A percentile compares a stretch with the other conserved stretches of the same genome.
Evolutionary conservation across 140 eudicot species (phyloP).

Genomic region (Anethum foeniculum): DNA sequence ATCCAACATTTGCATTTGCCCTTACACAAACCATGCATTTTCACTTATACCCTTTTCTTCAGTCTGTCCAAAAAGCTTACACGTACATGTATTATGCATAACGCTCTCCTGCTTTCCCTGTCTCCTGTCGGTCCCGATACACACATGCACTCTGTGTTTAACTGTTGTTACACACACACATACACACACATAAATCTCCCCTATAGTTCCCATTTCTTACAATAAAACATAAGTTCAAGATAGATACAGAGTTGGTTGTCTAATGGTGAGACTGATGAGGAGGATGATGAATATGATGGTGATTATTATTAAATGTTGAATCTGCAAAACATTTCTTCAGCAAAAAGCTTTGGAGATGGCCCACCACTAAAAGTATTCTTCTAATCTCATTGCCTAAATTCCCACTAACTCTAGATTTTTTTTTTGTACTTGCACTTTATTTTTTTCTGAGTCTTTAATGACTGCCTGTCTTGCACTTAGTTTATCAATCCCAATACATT

Average conservation of each 20-base stretch:
- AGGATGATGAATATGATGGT: neutral
- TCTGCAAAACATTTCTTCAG: conserved; percentile 20
- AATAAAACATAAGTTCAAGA: neutral
- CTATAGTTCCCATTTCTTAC: neutral
- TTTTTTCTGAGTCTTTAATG: conserved; percentile 36
- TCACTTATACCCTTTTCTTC: neutral
- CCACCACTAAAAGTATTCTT: conserved; percentile 27
- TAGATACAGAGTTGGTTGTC: neutral
- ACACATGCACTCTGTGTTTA: neutral
- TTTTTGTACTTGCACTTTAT: conserved; percentile 5
- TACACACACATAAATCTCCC: neutral
- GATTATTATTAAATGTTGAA: neutral
- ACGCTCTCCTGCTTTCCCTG: neutral
- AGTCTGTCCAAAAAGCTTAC: neutral
- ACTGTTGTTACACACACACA: neutral
- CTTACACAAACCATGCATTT: neutral
- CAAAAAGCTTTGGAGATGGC: conserved; percentile 13
- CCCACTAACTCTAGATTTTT: conserved; percentile 12
- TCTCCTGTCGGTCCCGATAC: neutral
- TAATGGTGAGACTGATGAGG: neutral
- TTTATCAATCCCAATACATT: conserved; percentile 28
- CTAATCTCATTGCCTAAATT: conserved; percentile 11
- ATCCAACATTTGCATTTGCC: neutral
- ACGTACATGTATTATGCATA: conserved; percentile 1
- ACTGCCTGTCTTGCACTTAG: conserved; percentile 42